These are phyloP conservation scores for Daldinia sp. DNA, from an alignment of 2,329 filamentous ascomycete species.

Conservation along the genomic window DNA sequence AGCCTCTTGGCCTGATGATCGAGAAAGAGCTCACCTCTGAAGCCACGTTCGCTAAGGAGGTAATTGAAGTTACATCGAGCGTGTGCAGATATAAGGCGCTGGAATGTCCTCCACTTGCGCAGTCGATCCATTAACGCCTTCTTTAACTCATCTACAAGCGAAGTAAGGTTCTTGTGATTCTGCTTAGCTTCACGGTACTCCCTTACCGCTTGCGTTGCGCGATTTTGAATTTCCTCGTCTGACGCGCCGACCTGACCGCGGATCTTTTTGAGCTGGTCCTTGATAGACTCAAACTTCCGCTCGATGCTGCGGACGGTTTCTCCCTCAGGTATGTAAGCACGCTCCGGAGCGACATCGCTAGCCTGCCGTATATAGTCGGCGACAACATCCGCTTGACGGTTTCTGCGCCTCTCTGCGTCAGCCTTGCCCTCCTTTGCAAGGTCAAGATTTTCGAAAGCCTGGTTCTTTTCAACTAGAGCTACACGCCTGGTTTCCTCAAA, in stretches of 20 bases:
- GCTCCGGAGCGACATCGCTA: conserved; percentile 57
- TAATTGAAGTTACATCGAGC: conserved; percentile 88
- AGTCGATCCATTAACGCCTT: conserved; percentile 73
- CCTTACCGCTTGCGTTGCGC: conserved; percentile 52
- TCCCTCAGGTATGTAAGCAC: conserved; percentile 69
- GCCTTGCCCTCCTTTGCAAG: conserved; percentile 56
- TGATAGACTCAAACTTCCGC: conserved; percentile 62
- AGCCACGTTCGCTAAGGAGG: conserved; percentile 87
- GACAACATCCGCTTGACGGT: conserved; percentile 58
- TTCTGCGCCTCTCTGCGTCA: conserved; percentile 56
- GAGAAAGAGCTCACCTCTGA: conserved; percentile 80
- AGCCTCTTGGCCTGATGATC: conserved; percentile 79
- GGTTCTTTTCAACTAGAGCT: conserved; percentile 69
- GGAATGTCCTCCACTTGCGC: conserved; percentile 81
- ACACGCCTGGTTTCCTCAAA: conserved; percentile 59
- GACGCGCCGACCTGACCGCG: conserved; percentile 67
- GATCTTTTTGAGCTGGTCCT: conserved; percentile 65
- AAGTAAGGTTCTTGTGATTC: conserved; percentile 55
- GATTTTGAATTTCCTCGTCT: conserved; percentile 69
- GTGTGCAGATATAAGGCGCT: conserved; percentile 83
- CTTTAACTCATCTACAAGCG: conserved; percentile 56
- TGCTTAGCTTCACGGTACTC: conserved; percentile 53
- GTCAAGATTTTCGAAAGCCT: conserved; percentile 60
- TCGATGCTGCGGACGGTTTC: conserved; percentile 68
- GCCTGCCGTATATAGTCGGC: conserved; percentile 65